phyloP scores from a whole-genome alignment of 257 asterid species.

The Verbena officinalis region DNA sequence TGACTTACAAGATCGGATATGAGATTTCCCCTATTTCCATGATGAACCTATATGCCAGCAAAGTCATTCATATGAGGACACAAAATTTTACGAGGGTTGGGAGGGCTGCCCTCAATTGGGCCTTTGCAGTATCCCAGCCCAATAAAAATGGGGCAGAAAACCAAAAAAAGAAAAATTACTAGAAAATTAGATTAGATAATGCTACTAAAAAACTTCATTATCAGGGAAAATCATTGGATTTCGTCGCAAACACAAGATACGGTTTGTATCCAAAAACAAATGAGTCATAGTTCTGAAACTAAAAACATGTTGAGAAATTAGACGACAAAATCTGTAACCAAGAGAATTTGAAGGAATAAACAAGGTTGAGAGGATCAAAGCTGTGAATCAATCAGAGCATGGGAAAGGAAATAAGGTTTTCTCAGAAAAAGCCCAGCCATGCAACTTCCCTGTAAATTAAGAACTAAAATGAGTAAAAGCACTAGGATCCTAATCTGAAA shows the following conservation, averaged over 20 bases:
- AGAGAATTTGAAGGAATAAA: slow-evolving; percentile 4
- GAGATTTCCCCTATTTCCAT: no score
- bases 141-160: no score
- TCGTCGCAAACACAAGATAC: background rate
- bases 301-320: background rate
- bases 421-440: slow-evolving; percentile 3
- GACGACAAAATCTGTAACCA: background rate
- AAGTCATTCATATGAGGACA: background rate
- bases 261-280: background rate
- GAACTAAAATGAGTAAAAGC: background rate
- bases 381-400: background rate
- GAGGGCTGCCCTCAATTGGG: no score
- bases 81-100: background rate
- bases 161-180: no score
- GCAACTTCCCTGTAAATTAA: slow-evolving; percentile 10
- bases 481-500: slow-evolving; percentile 24
- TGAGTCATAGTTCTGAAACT: background rate
- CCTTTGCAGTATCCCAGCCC: no score
- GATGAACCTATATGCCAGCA: background rate
- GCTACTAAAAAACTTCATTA: background rate
- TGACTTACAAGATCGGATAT: no score
- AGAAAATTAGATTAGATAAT: background rate
- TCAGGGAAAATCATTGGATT: no score
- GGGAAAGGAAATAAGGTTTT: background rate
- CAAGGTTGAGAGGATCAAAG: slow-evolving; percentile 14